Conservation (phyloP, 2,329 filamentous ascomycete genomes). For the Hysterium pulicare region DNA sequence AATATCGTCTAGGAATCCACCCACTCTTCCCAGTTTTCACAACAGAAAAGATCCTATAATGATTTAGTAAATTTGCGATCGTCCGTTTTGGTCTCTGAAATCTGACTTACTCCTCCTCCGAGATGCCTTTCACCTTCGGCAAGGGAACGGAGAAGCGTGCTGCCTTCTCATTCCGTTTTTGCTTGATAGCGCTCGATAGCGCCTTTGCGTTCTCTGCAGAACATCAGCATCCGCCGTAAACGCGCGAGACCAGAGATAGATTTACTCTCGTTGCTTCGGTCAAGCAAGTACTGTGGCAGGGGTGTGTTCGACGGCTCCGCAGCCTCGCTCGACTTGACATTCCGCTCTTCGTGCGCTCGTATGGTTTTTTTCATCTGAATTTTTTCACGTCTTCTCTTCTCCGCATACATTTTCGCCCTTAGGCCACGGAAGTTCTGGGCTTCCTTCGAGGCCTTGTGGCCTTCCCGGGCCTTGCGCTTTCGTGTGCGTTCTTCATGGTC, state of each 20-base stretch:
- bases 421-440: conserved; percentile 91
- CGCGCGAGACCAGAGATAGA: too few relatives aligned
- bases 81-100: too few relatives aligned
- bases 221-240: too few relatives aligned
- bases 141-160: conserved; percentile 89
- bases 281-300: conserved; percentile 88
- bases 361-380: conserved; percentile 51
- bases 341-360: conserved; percentile 91
- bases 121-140: conserved; percentile 90
- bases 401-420: conserved; percentile 86
- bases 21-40: conserved; percentile 95
- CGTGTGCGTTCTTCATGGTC: conserved; percentile 86
- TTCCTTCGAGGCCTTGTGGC: conserved; percentile 81
- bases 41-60: conserved; percentile 97
- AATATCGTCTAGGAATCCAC: too few relatives aligned
- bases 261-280: conserved; percentile 69
- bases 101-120: too few relatives aligned
- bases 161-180: conserved; percentile 84
- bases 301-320: conserved; percentile 77
- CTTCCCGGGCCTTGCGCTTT: conserved; percentile 84
- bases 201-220: conserved; percentile 72
- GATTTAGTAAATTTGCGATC: too few relatives aligned
- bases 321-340: conserved; percentile 80
- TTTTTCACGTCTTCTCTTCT: conserved; percentile 94
- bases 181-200: conserved; percentile 83